These are phyloP conservation scores for Articulospora tetracladia DNA, from an alignment of 495 filamentous ascomycete genomes.

Conservation along the genomic window DNA sequence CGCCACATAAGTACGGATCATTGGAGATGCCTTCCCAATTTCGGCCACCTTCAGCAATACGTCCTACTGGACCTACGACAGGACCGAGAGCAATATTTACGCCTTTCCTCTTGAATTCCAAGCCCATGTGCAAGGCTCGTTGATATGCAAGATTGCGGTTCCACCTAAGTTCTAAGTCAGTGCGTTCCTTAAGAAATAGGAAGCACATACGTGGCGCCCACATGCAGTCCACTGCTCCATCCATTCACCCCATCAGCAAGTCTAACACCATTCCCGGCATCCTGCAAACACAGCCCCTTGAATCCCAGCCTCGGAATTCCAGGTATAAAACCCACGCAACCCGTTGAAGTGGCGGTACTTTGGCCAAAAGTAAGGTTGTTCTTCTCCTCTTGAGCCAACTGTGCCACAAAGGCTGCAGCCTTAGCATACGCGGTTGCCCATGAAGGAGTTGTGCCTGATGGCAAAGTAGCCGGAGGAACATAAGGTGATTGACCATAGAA, in stretches of 20 bases:
- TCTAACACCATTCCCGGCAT: conserved; percentile 58
- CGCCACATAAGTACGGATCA: conserved; percentile 31
- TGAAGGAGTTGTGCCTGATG: conserved; percentile 18
- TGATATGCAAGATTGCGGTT: conserved; percentile 45
- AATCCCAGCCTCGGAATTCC: conserved; percentile 49
- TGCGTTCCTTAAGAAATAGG: not conserved
- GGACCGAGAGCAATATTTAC: conserved; percentile 67
- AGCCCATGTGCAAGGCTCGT: conserved; percentile 47
- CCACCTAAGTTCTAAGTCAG: conserved; percentile 35
- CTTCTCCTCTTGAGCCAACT: conserved; percentile 57
- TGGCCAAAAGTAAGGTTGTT: conserved; percentile 1
- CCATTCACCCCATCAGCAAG: conserved; percentile 54
- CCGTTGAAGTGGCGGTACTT: not conserved
- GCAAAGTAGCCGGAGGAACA: not conserved
- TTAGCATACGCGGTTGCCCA: conserved; percentile 47
- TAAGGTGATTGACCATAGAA: not conserved
- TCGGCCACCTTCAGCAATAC: conserved; percentile 45
- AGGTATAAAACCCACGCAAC: conserved; percentile 8
- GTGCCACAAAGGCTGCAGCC: conserved; percentile 45
- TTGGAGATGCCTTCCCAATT: conserved; percentile 50
- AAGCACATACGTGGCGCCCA: conserved; percentile 40
- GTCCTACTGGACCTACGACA: conserved; percentile 53
- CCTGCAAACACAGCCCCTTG: conserved; percentile 56
- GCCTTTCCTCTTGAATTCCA: conserved; percentile 55
- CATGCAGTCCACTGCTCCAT: conserved; percentile 27